These are phyloP conservation scores for Rubia tinctorum DNA, from an alignment of 305 asterid species.

Conservation along the genomic window DNA sequence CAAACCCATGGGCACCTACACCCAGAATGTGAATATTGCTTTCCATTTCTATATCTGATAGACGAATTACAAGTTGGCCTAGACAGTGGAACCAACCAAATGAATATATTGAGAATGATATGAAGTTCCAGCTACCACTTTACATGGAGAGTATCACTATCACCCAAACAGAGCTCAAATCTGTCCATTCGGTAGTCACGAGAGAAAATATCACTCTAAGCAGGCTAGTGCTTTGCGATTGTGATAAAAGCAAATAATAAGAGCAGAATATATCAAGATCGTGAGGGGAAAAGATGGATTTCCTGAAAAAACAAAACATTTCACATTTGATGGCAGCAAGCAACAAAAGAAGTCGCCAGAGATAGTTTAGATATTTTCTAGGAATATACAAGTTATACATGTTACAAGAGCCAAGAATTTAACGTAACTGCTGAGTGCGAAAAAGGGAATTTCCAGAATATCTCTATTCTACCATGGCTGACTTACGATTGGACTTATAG, in stretches of 20 bases:
- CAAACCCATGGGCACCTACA: slow-evolving; percentile 24
- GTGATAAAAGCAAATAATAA: not conserved
- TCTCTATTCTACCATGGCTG: not conserved
- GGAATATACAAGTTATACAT: slow-evolving; percentile 4
- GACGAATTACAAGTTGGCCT: slow-evolving; percentile 13
- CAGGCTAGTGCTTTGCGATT: not conserved
- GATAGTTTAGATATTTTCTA: not conserved
- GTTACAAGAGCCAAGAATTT: slow-evolving; percentile 6
- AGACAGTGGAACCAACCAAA: slow-evolving; percentile 3
- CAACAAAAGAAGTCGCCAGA: too few species aligned
- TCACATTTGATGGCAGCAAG: not conserved
- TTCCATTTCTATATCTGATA: not conserved
- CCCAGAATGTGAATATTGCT: slow-evolving; percentile 12
- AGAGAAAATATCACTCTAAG: slow-evolving; percentile 8
- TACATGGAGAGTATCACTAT: not conserved
- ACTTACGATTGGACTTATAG: too few species aligned
- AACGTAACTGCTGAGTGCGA: not conserved
- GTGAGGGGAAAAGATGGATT: not conserved
- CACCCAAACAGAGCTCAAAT: not conserved
- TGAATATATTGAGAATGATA: slow-evolving; percentile 9
- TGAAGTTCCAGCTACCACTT: slow-evolving; percentile 1
- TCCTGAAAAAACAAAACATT: not conserved
- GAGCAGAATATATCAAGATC: not conserved
- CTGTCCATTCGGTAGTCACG: not conserved
- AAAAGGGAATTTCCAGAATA: not conserved